Evolutionary conservation across 176 grass and related monocot species (phyloP), one percentile per base, ranked within the genome.

Genomic region (Oryza punctata): DNA sequence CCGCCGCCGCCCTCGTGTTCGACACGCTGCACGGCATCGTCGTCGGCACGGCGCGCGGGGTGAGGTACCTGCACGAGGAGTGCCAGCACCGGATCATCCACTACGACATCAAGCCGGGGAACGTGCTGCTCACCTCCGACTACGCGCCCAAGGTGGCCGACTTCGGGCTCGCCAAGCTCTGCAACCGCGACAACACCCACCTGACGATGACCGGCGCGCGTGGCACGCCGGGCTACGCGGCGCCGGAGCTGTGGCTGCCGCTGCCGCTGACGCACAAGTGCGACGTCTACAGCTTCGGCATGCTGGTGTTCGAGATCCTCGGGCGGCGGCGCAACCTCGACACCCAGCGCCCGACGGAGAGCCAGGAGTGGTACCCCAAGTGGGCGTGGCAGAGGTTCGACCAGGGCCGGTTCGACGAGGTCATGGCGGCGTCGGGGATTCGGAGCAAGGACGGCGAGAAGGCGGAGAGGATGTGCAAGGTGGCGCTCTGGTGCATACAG

Each of bases 401-500:
- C 50, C 86, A 86, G 16, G 84, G 84, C 0, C 33, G 66, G 41
- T 81, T 93, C 43, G 77, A 75, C 9, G 85, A 63, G 0, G 78
- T 86, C 11, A 87, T 91, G 59, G 84, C 16, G 87, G 84, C 2
- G 65, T 91, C 61, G 80, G 2, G 28, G 67, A 87, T 3, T 0
- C 5, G 61, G 68, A 6, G 49, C 49, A 19, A 8, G 23, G 54
- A 89, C 38, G 77, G 78, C 37, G 84, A 86, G 64, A 93, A 87
- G 75, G 91, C 87, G 3, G 81, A 85, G 87, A 93, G 73, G 85
- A 91, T 93, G 89, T 97, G 94, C 70, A 84, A 86, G 89, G 94
- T 97, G 75, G 89, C 91, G 16, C 40, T 94, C 18, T 97, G 94
- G 94, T 97, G 94, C 45, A 76, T 91, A 6, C 91, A 97, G 75